phyloP scores from a whole-genome alignment of 139 green algal genomes.

The Diplosphaera chodatii region DNA sequence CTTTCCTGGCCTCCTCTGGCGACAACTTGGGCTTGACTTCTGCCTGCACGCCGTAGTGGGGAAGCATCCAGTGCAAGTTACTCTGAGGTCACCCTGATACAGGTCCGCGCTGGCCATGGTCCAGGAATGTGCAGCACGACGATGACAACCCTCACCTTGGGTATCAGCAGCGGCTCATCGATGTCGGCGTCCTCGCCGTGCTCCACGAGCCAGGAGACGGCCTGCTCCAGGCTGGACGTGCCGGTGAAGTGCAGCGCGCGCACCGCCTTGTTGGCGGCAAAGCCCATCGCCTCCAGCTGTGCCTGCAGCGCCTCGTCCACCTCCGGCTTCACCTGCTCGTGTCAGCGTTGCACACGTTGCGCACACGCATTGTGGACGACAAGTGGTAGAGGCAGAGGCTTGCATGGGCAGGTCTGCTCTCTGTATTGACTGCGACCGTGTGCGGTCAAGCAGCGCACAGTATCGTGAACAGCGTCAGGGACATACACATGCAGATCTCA shows the following conservation, averaged over 20 bases:
- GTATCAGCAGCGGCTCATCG: slow-evolving; percentile 72
- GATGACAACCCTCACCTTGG: slow-evolving; percentile 36
- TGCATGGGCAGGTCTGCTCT: too few relatives aligned
- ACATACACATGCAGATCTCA: too few relatives aligned
- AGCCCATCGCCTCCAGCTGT: slow-evolving; percentile 79
- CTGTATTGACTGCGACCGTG: too few relatives aligned
- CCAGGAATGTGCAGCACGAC: too few relatives aligned
- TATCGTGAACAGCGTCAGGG: too few relatives aligned
- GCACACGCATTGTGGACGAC: too few relatives aligned
- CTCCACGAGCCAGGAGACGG: slow-evolving; percentile 68
- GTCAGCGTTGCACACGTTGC: too few relatives aligned
- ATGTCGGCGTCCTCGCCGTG: slow-evolving; percentile 73
- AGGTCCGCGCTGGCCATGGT: too few relatives aligned
- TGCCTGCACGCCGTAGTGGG: slow-evolving; percentile 12
- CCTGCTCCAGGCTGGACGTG: slow-evolving; percentile 50
- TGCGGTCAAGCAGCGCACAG: too few relatives aligned
- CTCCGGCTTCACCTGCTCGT: slow-evolving; percentile 45
- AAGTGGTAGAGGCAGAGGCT: too few relatives aligned
- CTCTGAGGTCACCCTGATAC: too few relatives aligned
- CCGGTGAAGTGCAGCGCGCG: slow-evolving; percentile 63
- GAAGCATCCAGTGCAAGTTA: too few relatives aligned
- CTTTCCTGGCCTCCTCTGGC: slow-evolving; percentile 63
- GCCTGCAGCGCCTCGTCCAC: slow-evolving; percentile 55
- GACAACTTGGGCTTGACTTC: slow-evolving; percentile 58
- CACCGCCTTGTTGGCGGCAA: slow-evolving; percentile 24